Conservation (phyloP, 257 asterid species). For the Scutellaria barbata region DNA sequence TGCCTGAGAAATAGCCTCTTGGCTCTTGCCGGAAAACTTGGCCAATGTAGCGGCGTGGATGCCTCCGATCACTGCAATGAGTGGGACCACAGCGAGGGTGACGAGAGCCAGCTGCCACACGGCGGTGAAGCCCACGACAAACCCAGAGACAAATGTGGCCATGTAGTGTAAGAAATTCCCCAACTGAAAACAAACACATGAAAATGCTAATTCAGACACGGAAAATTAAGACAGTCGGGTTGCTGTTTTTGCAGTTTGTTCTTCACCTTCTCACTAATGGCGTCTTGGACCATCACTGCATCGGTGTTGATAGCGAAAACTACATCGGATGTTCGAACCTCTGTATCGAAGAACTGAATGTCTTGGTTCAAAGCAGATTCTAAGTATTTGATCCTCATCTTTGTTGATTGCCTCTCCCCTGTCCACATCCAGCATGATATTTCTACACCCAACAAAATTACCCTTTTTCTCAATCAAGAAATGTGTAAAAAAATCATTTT, state of each 20-base stretch:
- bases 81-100: conserved; percentile 90
- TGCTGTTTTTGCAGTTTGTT: background rate
- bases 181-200: conserved; percentile 49
- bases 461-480: background rate
- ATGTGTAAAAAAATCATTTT: background rate
- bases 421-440: conserved; percentile 99
- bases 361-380: conserved; percentile 91
- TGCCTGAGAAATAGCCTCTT: conserved; percentile 83
- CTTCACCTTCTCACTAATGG: conserved; percentile 89
- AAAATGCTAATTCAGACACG: conserved; percentile 13
- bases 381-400: conserved; percentile 83
- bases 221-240: background rate
- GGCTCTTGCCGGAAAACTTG: conserved; percentile 79
- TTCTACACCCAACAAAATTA: conserved; percentile 49
- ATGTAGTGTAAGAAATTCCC: conserved; percentile 95
- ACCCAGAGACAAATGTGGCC: conserved; percentile 95
- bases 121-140: conserved; percentile 93
- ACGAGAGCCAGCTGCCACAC: conserved; percentile 92
- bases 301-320: conserved; percentile 91
- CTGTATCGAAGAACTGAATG: conserved; percentile 81
- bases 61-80: conserved; percentile 85
- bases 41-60: conserved; percentile 69
- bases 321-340: conserved; percentile 89
- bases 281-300: conserved; percentile 93
- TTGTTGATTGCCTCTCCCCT: conserved; percentile 92